phyloP scores from a whole-genome alignment of 1,139 yeast genomes.

The Saccharomyces hybrid region DNA sequence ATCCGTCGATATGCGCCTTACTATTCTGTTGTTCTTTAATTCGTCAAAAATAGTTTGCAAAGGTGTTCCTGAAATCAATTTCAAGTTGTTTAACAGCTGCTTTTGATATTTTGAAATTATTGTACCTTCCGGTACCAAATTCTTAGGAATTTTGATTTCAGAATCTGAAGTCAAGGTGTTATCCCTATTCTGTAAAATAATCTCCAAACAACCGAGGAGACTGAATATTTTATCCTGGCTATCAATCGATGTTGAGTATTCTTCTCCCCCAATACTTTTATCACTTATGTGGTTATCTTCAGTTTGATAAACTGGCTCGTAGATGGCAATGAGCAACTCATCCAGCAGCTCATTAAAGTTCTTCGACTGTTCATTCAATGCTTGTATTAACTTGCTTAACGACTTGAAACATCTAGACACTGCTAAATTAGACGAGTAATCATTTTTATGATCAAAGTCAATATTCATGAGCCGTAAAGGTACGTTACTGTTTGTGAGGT shows the following conservation, averaged over 20 bases:
- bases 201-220: conserved; percentile 55
- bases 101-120: conserved; percentile 22
- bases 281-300: conserved; percentile 48
- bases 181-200: conserved; percentile 51
- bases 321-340: conserved; percentile 40
- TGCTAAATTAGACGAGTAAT: conserved; percentile 18
- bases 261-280: conserved; percentile 38
- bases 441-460: conserved; percentile 11
- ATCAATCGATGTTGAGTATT: conserved; percentile 63
- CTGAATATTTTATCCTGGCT: conserved; percentile 67
- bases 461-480: conserved; percentile 19
- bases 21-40: conserved; percentile 23
- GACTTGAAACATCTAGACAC: conserved; percentile 18
- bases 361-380: conserved; percentile 50
- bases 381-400: conserved; percentile 11
- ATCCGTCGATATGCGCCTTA: conserved; percentile 13
- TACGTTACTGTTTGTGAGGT: conserved; percentile 13
- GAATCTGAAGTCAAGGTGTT: conserved; percentile 37
- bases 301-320: conserved; percentile 41
- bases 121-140: conserved; percentile 13
- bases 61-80: conserved; percentile 21
- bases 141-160: conserved; percentile 15
- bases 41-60: conserved; percentile 25
- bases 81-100: conserved; percentile 14
- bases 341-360: conserved; percentile 50